Percentiles rank a stretch among this genome's conserved stretches.
These are phyloP conservation scores for Ophiostoma novo-ulmi DNA, from an alignment of 2,329 filamentous ascomycete species.

Conservation along the genomic window DNA sequence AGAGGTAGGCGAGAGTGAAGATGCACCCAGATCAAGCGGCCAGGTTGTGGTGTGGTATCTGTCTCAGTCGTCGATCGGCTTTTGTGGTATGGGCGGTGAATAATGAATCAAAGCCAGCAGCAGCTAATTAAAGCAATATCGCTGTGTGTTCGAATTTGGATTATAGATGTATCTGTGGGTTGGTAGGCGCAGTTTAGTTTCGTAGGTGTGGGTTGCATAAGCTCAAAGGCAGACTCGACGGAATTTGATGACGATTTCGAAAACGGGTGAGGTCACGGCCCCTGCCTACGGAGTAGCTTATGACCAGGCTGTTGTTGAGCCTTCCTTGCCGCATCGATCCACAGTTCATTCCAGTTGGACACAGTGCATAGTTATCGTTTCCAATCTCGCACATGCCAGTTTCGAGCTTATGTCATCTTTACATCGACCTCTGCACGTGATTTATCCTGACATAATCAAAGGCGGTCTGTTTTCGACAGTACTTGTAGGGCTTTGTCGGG, in stretches of 20 bases:
- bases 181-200: background rate
- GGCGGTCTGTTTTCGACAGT: background rate
- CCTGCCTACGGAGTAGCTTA: slow-evolving; percentile 9
- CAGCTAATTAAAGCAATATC: background rate
- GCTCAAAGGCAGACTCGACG: background rate
- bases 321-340: background rate
- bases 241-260: slow-evolving; percentile 9
- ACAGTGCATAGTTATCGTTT: background rate
- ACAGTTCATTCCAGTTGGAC: background rate
- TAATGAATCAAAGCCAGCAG: background rate
- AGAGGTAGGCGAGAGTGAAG: background rate
- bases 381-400: background rate
- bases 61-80: background rate
- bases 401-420: background rate
- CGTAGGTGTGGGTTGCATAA: background rate
- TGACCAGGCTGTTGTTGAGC: slow-evolving; percentile 12
- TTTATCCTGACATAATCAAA: background rate
- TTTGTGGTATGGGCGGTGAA: background rate
- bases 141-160: background rate
- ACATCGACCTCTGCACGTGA: background rate
- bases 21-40: background rate
- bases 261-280: slow-evolving; percentile 9
- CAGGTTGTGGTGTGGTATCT: background rate
- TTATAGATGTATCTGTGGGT: background rate
- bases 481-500: slow-evolving; percentile 9